Evolutionary conservation across 73 alveolate species (phyloP), one percentile per base, ranked within the genome.

Genomic region (Uronychia setigera): DNA sequence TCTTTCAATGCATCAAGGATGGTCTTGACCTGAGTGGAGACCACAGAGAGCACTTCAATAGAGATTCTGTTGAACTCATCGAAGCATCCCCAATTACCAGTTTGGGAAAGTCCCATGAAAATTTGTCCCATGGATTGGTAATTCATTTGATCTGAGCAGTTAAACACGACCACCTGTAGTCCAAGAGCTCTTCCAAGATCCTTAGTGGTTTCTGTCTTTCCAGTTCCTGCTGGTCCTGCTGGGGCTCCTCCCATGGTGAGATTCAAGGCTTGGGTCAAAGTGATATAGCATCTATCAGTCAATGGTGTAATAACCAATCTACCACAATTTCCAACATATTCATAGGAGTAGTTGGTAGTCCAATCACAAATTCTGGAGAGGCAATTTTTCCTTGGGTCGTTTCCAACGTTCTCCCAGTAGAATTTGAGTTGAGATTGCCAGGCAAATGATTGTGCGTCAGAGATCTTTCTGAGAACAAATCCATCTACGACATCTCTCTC

Each of bases 221-320:
- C 99, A 27, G 99, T 97, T 82, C 99, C 99, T 60, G 99, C 99
- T 31, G 99, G 99, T 26, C 99, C 99, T 67, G 99, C 99, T 13
- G 99, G 99, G 19, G 99, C 99, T 30, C 99, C 99, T 77, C 99
- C 99, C 95, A 99, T 91, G 27, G 98, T 96, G 57, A 98, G 88
- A 82, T 98, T 97, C 78, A 99, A 96, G 0, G 99, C 99, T 89
- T 98, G 99, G 31, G 99, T 98, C 76, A 99, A 95, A 19, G 99
- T 99, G 91, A 98, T 98, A 94, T 97, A 98, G 83, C 99, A 99
- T 94, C 99, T 97, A 96, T 98, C 99, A 31, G 99, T 98, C 89
- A 99, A 94, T 0, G 99, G 99, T 29, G 99, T 99, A 84, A 99
- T 99, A 86, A 99, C 99, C 92, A 99, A 90, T 86, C 99, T 97